phyloP scores from a whole-genome alignment of 2,329 filamentous ascomycete species.

The Microcyclosporella mali region DNA sequence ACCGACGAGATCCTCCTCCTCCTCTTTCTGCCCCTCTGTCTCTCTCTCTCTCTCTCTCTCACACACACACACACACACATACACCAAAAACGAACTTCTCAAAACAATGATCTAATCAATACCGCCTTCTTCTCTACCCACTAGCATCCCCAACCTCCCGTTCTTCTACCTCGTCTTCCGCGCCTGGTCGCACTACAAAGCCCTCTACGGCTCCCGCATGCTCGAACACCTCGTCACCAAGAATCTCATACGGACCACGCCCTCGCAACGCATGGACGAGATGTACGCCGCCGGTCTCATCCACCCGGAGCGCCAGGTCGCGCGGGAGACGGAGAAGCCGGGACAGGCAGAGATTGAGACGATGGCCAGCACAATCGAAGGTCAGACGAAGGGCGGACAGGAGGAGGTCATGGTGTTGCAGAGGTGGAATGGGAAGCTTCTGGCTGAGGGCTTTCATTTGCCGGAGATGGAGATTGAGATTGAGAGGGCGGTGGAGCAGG shows the following conservation, averaged over 20 bases:
- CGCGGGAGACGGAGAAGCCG: slow-evolving; percentile 35
- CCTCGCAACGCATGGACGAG: slow-evolving; percentile 64
- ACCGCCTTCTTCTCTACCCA: no score
- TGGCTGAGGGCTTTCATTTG: slow-evolving; percentile 44
- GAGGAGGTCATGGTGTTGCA: slow-evolving; percentile 46
- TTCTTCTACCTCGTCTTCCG: slow-evolving; percentile 95
- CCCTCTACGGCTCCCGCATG: slow-evolving; percentile 76
- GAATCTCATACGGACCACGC: slow-evolving; percentile 59
- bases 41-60: no score
- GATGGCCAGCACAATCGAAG: slow-evolving; percentile 36
- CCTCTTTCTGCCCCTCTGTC: no score
- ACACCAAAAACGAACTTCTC: no score
- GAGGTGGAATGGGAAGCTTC: slow-evolving; percentile 46
- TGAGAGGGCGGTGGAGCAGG: slow-evolving; percentile 48
- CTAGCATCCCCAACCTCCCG: slow-evolving; percentile 84
- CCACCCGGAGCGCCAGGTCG: slow-evolving; percentile 37
- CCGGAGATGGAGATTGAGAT: slow-evolving; percentile 51
- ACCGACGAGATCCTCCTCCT: no score
- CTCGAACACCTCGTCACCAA: slow-evolving; percentile 74
- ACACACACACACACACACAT: no score
- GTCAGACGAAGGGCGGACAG: slow-evolving; percentile 35
- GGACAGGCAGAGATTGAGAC: slow-evolving; percentile 34
- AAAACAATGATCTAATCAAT: no score
- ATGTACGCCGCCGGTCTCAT: slow-evolving; percentile 58
- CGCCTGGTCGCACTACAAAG: slow-evolving; percentile 87